Evolutionary conservation across 805 yeast genomes (phyloP).

Genomic region (Candida schatavii): DNA sequence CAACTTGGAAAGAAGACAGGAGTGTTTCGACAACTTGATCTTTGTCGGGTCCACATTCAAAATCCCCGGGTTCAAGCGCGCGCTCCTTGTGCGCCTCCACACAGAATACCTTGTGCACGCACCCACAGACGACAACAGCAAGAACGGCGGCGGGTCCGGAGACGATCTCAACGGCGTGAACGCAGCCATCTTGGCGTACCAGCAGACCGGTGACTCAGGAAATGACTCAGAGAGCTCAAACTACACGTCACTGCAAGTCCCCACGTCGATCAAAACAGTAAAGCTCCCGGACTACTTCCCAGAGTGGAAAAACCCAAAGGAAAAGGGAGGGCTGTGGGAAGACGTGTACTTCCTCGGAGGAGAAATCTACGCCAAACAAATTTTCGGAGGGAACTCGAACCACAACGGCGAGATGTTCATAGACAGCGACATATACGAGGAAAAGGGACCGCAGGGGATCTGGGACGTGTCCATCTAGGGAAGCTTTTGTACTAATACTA

Average conservation of each 20-base stretch:
- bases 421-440: constrained; percentile 67
- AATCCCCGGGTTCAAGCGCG: constrained; percentile 75
- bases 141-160: constrained; percentile 16
- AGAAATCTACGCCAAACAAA: constrained; percentile 82
- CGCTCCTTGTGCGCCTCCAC: constrained; percentile 56
- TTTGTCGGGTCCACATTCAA: constrained; percentile 75
- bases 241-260: constrained; percentile 59
- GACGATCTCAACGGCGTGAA: constrained; percentile 21
- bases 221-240: constrained; percentile 14
- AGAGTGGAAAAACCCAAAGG: constrained; percentile 74
- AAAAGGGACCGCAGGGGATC: constrained; percentile 75
- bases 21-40: constrained; percentile 79
- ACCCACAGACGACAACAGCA: constrained; percentile 22
- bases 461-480: constrained; percentile 53
- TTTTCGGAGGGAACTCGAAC: constrained; percentile 57
- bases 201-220: constrained; percentile 36
- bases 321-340: constrained; percentile 57
- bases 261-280: constrained; percentile 65
- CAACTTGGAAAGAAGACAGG: constrained; percentile 71
- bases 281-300: constrained; percentile 90
- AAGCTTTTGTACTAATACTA: too few species aligned
- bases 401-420: constrained; percentile 63
- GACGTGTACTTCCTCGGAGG: constrained; percentile 83
- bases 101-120: constrained; percentile 50
- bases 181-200: constrained; percentile 41